These are phyloP conservation scores for Alternaria ventricosa DNA, from an alignment of 2,329 filamentous ascomycete species.

Conservation along the genomic window DNA sequence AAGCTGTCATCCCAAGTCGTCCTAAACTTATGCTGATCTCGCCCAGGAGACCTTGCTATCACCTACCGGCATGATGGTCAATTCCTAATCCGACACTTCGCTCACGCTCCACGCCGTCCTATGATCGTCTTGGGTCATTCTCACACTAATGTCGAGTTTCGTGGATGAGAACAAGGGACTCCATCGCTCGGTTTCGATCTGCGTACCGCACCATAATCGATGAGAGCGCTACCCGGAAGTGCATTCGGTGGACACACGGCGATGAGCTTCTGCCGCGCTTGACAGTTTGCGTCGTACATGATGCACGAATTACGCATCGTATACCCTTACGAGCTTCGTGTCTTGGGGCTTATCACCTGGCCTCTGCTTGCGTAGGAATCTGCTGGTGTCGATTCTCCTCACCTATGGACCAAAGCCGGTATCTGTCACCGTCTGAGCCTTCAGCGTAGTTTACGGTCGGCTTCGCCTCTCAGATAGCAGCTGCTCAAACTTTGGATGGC, in stretches of 20 bases:
- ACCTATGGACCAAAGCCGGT: no score
- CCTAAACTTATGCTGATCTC: no score
- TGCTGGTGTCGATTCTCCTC: no score
- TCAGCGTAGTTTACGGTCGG: fast-evolving
- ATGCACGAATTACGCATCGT: fast-evolving
- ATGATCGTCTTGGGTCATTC: no score
- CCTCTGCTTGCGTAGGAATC: not conserved
- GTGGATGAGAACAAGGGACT: no score
- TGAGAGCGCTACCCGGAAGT: not conserved
- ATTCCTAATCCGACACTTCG: no score
- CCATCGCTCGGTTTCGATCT: not conserved
- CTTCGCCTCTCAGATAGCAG: fast-evolving
- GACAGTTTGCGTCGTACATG: not conserved
- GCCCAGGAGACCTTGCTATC: no score
- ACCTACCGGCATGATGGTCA: no score
- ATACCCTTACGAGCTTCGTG: not conserved
- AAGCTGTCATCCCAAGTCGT: no score
- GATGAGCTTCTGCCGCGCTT: not conserved
- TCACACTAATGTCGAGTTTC: no score
- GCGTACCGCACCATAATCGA: not conserved
- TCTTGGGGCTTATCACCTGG: not conserved
- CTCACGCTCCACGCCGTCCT: no score
- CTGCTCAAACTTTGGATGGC: not conserved
- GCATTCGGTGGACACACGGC: not conserved
- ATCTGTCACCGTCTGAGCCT: not conserved